These are phyloP conservation scores for Cucumis sativus DNA, from an alignment of 306 rosid genomes.

Conservation along the genomic window Cucumber_9930_V3 NC_026660.2:20727501-20728000, in stretches of 20 bases:
- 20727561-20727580: neutral
- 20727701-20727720: too few relatives aligned
- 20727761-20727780: too few relatives aligned
- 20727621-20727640: neutral
- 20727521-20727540: too few relatives aligned
- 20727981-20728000: neutral
- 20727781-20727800: too few relatives aligned
- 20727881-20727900: neutral
- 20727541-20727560: too few relatives aligned
- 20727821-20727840: neutral
- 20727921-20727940: too few relatives aligned
- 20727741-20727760: too few relatives aligned
- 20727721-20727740: too few relatives aligned
- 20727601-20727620: neutral
- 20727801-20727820: too few relatives aligned
- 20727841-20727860: neutral
- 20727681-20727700: too few relatives aligned
- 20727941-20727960: neutral
- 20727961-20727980: slow-evolving; percentile 7
- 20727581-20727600: neutral
- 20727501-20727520: too few relatives aligned
- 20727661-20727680: neutral
- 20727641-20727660: too few relatives aligned
- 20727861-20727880: neutral
- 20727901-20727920: neutral